Evolutionary conservation across 257 asterid species (phyloP).

Genomic region (Misopates orontium): DNA sequence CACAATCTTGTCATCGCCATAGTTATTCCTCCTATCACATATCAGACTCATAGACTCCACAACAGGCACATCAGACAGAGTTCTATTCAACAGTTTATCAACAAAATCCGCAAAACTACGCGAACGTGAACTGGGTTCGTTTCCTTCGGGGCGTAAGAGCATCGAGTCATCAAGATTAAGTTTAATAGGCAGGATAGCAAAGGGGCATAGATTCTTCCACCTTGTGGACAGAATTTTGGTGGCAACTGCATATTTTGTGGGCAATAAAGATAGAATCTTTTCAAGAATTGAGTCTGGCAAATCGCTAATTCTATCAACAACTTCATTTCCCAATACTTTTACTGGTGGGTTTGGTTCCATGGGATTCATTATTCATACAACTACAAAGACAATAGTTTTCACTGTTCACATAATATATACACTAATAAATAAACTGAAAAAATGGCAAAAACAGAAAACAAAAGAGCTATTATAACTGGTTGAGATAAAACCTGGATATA

Average conservation of each 20-base stretch:
- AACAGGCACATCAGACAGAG: not conserved
- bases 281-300: constrained; percentile 1
- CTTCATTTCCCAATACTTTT: too few species aligned
- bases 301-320: constrained; percentile 1
- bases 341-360: too few species aligned
- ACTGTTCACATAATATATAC: too few species aligned
- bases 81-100: too few species aligned
- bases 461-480: too few species aligned
- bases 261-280: not conserved
- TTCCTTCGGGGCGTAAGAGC: not conserved
- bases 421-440: too few species aligned
- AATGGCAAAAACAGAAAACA: too few species aligned
- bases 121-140: not conserved
- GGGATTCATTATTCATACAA: too few species aligned
- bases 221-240: not conserved
- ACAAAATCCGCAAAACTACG: too few species aligned
- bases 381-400: too few species aligned
- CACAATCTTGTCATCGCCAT: not conserved
- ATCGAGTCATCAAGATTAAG: not conserved
- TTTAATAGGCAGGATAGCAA: not conserved
- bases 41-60: not conserved
- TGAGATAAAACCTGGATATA: too few species aligned
- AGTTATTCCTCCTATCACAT: not conserved
- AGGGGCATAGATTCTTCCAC: not conserved
- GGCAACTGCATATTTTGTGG: constrained; percentile 2